A percentile compares a stretch with the other conserved stretches of the same genome.
These are phyloP conservation scores for Suillus cothurnatus DNA, from an alignment of 768 basidiomycete genomes.

Conservation along the genomic window DNA sequence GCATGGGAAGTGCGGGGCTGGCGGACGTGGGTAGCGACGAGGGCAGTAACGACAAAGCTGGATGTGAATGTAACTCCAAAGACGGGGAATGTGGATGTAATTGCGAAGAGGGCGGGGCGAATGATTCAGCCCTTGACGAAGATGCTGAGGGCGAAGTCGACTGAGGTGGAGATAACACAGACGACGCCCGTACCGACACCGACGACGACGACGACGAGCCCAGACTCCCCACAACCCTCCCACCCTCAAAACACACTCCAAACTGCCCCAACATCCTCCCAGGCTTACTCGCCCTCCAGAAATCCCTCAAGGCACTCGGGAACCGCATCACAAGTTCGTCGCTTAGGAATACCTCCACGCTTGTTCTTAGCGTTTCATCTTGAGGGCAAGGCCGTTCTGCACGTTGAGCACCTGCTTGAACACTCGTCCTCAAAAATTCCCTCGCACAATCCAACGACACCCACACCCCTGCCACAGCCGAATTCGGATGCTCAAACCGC, in stretches of 20 bases:
- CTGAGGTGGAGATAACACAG: not conserved
- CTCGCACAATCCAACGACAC: slow-evolving; percentile 60
- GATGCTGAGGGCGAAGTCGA: not conserved
- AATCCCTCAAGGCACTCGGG: slow-evolving; percentile 61
- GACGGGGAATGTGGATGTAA: slow-evolving; percentile 8
- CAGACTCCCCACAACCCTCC: slow-evolving; percentile 13
- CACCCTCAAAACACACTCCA: slow-evolving; percentile 37
- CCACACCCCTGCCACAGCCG: slow-evolving; percentile 65
- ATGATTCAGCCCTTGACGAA: not conserved
- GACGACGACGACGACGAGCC: slow-evolving; percentile 12
- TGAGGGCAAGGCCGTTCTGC: not conserved
- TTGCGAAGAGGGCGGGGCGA: slow-evolving; percentile 22
- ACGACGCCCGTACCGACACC: not conserved
- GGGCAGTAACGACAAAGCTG: slow-evolving; percentile 8
- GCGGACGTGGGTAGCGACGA: not conserved
- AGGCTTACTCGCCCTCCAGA: slow-evolving; percentile 49
- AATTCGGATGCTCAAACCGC: slow-evolving; percentile 53
- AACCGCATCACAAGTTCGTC: slow-evolving; percentile 65
- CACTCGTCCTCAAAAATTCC: slow-evolving; percentile 35
- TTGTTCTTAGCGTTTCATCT: slow-evolving; percentile 19
- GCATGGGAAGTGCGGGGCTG: not conserved
- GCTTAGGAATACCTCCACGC: slow-evolving; percentile 58
- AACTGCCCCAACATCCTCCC: slow-evolving; percentile 58
- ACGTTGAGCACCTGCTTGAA: not conserved
- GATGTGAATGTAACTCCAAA: not conserved